Evolutionary conservation across 129 eudicot genomes (phyloP).

Genomic region (Ambrosia artemisiifolia): DNA sequence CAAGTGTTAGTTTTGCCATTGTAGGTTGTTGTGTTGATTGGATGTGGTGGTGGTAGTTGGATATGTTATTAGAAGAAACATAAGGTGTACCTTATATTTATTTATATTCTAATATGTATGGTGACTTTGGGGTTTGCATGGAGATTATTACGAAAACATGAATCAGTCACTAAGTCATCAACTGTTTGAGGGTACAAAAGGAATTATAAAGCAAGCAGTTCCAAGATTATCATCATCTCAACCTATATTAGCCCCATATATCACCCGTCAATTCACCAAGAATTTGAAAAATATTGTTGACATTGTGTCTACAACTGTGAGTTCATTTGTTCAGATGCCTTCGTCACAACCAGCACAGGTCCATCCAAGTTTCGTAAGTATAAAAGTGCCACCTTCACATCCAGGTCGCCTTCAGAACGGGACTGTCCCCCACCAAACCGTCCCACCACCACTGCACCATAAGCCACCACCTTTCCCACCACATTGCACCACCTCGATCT

Average conservation of each 20-base stretch:
- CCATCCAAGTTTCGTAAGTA: slow-evolving; percentile 38
- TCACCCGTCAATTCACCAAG: slow-evolving; percentile 64
- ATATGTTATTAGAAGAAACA: too few relatives aligned
- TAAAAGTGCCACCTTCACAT: slow-evolving; percentile 42
- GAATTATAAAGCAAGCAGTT: slow-evolving; percentile 41
- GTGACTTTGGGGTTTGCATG: too few relatives aligned
- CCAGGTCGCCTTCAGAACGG: slow-evolving; percentile 36
- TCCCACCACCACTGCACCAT: too few relatives aligned
- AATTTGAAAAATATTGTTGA: slow-evolving; percentile 83
- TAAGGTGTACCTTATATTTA: too few relatives aligned
- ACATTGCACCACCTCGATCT: too few relatives aligned
- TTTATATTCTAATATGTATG: too few relatives aligned
- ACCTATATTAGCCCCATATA: slow-evolving; percentile 54
- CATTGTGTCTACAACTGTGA: slow-evolving; percentile 47
- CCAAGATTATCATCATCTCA: slow-evolving; percentile 36
- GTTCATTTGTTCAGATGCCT: slow-evolving; percentile 37
- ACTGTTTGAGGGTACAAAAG: slow-evolving; percentile 29
- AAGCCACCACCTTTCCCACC: too few relatives aligned
- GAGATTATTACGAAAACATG: too few relatives aligned
- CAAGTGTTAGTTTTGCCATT: too few relatives aligned
- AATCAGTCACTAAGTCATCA: slow-evolving; percentile 28
- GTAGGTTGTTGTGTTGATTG: too few relatives aligned
- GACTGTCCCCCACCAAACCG: background rate
- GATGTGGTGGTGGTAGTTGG: too few relatives aligned
- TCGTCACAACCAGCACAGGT: slow-evolving; percentile 47